Evolutionary conservation across 192 early-diverging fungal species (phyloP), one percentile per base, ranked within the genome.

Genomic region (Cladochytrium replicatum): DNA sequence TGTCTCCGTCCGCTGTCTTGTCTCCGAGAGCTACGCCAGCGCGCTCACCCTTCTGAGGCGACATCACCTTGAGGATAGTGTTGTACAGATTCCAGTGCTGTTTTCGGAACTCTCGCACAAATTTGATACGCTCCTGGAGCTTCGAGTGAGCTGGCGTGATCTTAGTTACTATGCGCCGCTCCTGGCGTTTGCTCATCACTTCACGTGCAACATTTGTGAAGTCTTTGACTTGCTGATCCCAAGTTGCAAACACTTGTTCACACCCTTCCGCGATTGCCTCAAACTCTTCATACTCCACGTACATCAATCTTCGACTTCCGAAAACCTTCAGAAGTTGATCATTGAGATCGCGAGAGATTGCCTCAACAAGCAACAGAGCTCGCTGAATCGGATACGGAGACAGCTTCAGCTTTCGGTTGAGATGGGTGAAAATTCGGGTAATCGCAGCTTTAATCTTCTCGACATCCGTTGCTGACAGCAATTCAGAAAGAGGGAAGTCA

Each of bases 51-150:
- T 72, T 67, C 53, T 80, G 48, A 58, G 80, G 44, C 56, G 80
- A 58, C 82, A 95, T 93, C 23, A 99, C 94, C 61, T 84, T 87
- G 30, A 86, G 69, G 32, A 99, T 96, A 6, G 95, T 98, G 56
- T 86, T 80, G 57, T 91, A 83, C n/a, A 99, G 78, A 71, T 98
- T 92, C 64, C 96, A 92, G 60, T 99, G 97, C 68, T 92, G 89
- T 63, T 86, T 81, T 49, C 97, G 74, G 74, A 99, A 99, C 57
- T 77, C 73, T 38, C 84, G 76, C 28, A 99, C 78, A 64, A 93
- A 98, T 4, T 63, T 66, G 41, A 97, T 63, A 45, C 97, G 81
- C 61, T 99, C 97, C 68, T 97, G 90, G 40, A 99, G 78, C 49
- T 87, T 81, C 13, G 75, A 80, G 53, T 99, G 97, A 6, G 88